These are phyloP conservation scores for Boletus rufocinnamomeus DNA, from an alignment of 768 basidiomycete genomes.

Conservation along the genomic window DNA sequence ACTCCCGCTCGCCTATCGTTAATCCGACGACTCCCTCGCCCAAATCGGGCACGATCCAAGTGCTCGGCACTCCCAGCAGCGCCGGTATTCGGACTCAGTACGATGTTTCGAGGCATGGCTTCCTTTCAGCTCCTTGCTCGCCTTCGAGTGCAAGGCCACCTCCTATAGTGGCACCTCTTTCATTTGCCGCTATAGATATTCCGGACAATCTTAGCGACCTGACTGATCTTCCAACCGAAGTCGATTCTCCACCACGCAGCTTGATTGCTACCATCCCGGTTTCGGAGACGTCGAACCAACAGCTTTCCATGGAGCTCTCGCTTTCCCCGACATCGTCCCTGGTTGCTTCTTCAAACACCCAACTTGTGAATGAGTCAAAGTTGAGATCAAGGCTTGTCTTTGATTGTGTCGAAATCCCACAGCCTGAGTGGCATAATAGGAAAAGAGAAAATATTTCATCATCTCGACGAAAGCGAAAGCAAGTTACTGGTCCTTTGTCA, in stretches of 20 bases:
- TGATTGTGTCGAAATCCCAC: conserved; percentile 26
- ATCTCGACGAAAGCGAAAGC: conserved; percentile 19
- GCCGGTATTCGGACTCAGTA: background rate
- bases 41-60: background rate
- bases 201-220: conserved; percentile 27
- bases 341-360: background rate
- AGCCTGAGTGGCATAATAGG: conserved; percentile 12
- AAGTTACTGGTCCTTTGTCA: conserved; percentile 1
- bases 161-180: background rate
- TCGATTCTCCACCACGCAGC: conserved; percentile 15
- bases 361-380: background rate
- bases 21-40: conserved; percentile 1
- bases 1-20: background rate
- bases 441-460: background rate
- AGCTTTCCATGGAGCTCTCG: background rate
- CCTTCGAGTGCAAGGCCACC: background rate
- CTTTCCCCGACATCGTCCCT: background rate
- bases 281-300: background rate
- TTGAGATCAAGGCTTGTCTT: conserved; percentile 22
- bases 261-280: background rate
- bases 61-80: background rate
- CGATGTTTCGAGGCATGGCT: background rate
- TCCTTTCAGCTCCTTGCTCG: background rate
- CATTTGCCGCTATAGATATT: conserved; percentile 11
- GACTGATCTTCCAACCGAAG: conserved; percentile 33